Evolutionary conservation across 2,329 filamentous ascomycete genomes (phyloP).

Genomic region (Trichoderma arundinaceum): DNA sequence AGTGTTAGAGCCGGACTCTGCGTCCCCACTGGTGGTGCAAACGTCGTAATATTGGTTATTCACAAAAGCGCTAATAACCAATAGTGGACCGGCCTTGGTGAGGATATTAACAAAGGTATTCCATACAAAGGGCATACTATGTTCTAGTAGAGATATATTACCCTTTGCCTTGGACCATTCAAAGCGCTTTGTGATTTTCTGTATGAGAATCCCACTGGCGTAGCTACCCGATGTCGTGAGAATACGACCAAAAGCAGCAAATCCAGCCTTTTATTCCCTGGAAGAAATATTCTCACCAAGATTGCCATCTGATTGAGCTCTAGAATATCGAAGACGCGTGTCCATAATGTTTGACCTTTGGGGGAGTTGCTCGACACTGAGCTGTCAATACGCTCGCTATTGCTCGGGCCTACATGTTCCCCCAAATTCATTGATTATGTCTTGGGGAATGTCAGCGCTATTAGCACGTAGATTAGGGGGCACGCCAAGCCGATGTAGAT

Average conservation of each 20-base stretch:
- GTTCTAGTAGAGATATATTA: too few species aligned
- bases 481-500: neutral
- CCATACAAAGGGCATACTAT: too few species aligned
- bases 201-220: too few species aligned
- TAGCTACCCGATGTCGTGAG: too few species aligned
- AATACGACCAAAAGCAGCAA: neutral
- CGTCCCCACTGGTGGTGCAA: too few species aligned
- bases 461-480: neutral
- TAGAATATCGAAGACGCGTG: neutral
- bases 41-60: too few species aligned
- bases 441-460: neutral
- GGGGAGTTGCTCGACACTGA: neutral
- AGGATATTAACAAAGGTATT: too few species aligned
- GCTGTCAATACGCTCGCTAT: neutral
- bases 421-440: neutral
- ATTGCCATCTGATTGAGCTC: neutral
- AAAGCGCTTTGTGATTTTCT: too few species aligned
- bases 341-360: neutral
- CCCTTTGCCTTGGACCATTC: too few species aligned
- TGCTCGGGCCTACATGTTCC: neutral
- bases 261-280: neutral
- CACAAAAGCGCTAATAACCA: too few species aligned
- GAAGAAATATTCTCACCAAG: neutral
- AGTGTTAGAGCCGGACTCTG: too few species aligned
- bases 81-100: too few species aligned